These are phyloP conservation scores for Aspergillus carbonarius DNA, from an alignment of 2,329 filamentous ascomycete species.

Conservation along the genomic window DNA sequence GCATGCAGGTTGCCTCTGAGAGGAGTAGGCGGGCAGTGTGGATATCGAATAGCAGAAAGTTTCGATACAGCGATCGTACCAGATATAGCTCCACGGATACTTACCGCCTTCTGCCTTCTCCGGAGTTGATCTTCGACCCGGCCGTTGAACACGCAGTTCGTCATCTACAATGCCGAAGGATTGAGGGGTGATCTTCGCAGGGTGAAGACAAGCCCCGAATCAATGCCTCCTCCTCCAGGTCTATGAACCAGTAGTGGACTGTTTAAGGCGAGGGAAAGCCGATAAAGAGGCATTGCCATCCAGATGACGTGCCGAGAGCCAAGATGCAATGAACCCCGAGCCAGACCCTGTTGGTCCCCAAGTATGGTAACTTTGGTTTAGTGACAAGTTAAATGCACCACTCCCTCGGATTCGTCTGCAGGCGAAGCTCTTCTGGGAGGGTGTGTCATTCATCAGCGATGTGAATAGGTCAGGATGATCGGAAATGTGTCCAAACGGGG, in stretches of 20 bases:
- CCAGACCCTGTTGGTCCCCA: slow-evolving; percentile 15
- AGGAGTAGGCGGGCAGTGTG: background rate
- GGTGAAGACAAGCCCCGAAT: background rate
- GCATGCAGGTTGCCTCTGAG: background rate
- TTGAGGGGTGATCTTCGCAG: background rate
- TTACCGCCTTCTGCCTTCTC: background rate
- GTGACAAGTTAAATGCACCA: slow-evolving; percentile 13
- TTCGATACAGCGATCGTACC: background rate
- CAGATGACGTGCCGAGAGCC: slow-evolving; percentile 2
- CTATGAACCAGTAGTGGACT: background rate
- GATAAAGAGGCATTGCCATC: background rate
- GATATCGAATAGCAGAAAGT: background rate
- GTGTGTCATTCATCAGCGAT: background rate
- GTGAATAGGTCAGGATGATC: background rate
- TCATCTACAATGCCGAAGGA: background rate
- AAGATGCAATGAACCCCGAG: slow-evolving; percentile 11
- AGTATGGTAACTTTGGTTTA: slow-evolving; percentile 21
- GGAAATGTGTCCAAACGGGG: background rate
- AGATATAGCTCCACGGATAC: background rate
- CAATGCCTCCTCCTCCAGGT: background rate
- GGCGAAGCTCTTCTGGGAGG: background rate
- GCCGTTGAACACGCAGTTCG: background rate
- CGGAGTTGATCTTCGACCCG: background rate
- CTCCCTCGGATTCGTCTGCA: background rate
- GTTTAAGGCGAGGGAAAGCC: background rate